These are phyloP conservation scores for Chlamydomonas schloesseri DNA, from an alignment of 139 green algal genomes.

Conservation along the genomic window DNA sequence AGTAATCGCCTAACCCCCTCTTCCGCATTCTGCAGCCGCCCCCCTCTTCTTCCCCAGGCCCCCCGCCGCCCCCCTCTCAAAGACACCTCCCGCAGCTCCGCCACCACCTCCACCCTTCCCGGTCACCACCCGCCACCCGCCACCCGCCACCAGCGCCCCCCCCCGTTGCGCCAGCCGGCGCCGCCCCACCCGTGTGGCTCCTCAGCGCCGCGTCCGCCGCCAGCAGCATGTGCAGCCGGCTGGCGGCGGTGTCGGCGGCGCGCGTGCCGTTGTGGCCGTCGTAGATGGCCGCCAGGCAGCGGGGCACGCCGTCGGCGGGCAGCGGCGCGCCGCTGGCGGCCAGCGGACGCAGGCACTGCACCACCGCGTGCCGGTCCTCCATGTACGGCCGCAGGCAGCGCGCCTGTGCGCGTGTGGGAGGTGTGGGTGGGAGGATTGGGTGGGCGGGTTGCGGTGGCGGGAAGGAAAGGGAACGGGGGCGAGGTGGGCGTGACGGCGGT, in stretches of 20 bases:
- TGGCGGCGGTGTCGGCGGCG: conserved; percentile 69
- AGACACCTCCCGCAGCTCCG: too few species aligned
- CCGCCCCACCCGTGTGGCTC: conserved; percentile 44
- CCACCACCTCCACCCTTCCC: too few species aligned
- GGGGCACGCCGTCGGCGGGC: conserved; percentile 62
- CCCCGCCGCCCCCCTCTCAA: too few species aligned
- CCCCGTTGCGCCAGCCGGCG: too few species aligned
- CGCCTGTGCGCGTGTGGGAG: neutral
- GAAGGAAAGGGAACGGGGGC: neutral
- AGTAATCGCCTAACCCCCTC: too few species aligned
- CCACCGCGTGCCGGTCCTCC: conserved; percentile 73
- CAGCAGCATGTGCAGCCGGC: conserved; percentile 71
- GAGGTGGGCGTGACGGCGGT: neutral
- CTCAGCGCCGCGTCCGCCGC: conserved; percentile 63
- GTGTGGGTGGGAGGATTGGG: too few species aligned
- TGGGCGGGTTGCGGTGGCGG: too few species aligned
- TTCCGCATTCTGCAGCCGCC: too few species aligned
- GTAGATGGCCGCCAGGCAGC: conserved; percentile 76
- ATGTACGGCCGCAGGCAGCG: conserved; percentile 72
- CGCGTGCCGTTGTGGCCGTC: conserved; percentile 81
- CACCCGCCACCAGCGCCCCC: too few species aligned
- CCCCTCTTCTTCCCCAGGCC: too few species aligned
- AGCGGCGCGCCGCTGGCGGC: conserved; percentile 6
- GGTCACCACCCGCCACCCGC: too few species aligned
- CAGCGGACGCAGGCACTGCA: conserved; percentile 54